Conservation (phyloP, 768 basidiomycete species). For the Myochromella boudieri region DNA sequence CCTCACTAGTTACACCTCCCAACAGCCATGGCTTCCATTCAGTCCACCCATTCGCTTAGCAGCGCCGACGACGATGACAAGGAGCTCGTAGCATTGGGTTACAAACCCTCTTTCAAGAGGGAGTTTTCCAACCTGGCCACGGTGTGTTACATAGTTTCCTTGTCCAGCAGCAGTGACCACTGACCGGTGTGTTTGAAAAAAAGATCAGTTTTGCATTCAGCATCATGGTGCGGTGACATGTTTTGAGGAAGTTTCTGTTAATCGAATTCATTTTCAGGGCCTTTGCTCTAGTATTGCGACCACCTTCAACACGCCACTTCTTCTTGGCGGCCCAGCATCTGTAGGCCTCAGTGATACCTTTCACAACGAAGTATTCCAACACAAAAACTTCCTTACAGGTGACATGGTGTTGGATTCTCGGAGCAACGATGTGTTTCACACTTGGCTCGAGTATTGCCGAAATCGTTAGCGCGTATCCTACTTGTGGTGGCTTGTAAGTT, state of each 20-base stretch:
- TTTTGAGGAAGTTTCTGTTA: no score
- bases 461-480: constrained; percentile 75
- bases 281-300: constrained; percentile 77
- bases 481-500: constrained; percentile 68
- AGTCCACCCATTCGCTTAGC: constrained; percentile 17
- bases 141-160: constrained; percentile 33
- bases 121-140: constrained; percentile 86
- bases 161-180: neutral
- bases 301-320: constrained; percentile 74
- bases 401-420: constrained; percentile 76
- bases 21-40: constrained; percentile 12
- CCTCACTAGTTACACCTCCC: constrained; percentile 1
- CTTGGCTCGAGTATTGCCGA: constrained; percentile 74
- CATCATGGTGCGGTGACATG: constrained; percentile 53
- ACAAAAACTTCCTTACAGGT: constrained; percentile 31
- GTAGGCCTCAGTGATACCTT: constrained; percentile 33
- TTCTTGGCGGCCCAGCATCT: constrained; percentile 68
- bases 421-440: constrained; percentile 71
- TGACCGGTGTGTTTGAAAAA: neutral
- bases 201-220: constrained; percentile 78
- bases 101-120: constrained; percentile 78
- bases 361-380: constrained; percentile 1
- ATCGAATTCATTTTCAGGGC: constrained; percentile 39
- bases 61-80: constrained; percentile 58
- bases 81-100: constrained; percentile 65